Evolutionary conservation across 331 rosid genomes (phyloP), one percentile per base, ranked within the genome.

Genomic region (Rhamnella rubrinervis): DNA sequence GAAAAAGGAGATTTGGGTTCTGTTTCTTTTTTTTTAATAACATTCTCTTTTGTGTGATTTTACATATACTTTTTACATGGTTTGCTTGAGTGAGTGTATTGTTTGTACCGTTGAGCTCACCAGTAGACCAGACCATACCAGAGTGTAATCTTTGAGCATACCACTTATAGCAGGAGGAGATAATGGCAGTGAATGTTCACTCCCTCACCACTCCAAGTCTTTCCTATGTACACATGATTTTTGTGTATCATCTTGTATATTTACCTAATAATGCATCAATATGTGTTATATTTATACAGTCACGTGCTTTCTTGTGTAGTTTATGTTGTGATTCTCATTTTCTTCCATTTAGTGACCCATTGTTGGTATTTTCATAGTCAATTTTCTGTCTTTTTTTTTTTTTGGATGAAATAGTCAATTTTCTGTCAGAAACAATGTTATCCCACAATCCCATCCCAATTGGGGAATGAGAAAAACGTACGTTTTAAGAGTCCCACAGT

Each of bases 11-110:
- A 71, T 44, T 3, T 11, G 39, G 38, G 7, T 40, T 23, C 26
- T 59, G 28, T 50, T 2, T 41, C 17, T 72, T 67, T 35, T 67
- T 68, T 19, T 51, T 26, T 19, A 13, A 5, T 2, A 2, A 2
- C 8, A n/a, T 1, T 61, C 20, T 57, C 71, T 46, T 46, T 31
- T 8, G 64, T 69, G 63, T 72, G 83, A 72, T 77, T 38, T 66
- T 47, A 50, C 39, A 72, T 74, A 12, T 59, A 15, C 68, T 71
- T 37, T 79, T 74, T 17, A 70, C 65, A 59, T 14, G 78, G 71
- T 85, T 31, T 77, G 82, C 85, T 84, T 77, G 95, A 80, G 95
- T 84, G 95, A 85, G 90, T 77, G 46, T 68, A 80, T 65, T 73
- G 77, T 73, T 77, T 84, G 85, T 84, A 82, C 75, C 82, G 63